phyloP scores from a whole-genome alignment of 306 rosid genomes.

The Sphenostylis stenocarpa region DNA sequence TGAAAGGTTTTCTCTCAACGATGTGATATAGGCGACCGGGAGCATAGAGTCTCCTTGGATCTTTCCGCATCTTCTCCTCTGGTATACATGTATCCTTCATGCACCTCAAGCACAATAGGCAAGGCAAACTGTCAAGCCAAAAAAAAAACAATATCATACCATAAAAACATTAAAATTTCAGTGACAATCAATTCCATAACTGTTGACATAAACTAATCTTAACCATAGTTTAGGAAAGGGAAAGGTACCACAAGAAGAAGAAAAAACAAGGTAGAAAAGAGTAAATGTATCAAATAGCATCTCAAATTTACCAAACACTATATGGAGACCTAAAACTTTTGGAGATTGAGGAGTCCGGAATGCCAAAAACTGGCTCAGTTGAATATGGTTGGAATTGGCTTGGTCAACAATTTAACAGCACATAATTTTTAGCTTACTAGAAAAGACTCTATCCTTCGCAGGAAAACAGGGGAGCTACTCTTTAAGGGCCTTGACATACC shows the following conservation, averaged over 20 bases:
- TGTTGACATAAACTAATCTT: background rate
- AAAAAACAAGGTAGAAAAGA: background rate
- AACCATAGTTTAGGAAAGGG: background rate
- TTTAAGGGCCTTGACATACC: constrained; percentile 49
- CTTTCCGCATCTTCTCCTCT: constrained; percentile 85
- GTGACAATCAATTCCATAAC: background rate
- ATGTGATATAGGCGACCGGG: constrained; percentile 97
- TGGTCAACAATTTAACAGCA: background rate
- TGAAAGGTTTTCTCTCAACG: constrained; percentile 89
- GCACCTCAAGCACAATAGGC: constrained; percentile 83
- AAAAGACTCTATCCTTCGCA: background rate
- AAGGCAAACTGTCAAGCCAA: constrained; percentile 74
- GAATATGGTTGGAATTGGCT: background rate
- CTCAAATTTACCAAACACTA: background rate
- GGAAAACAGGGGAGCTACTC: constrained; percentile 8
- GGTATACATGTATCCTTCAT: constrained; percentile 85
- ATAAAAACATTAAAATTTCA: background rate
- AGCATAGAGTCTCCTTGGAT: constrained; percentile 97
- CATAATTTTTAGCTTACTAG: background rate
- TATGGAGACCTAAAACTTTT: background rate
- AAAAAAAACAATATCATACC: constrained; percentile 20
- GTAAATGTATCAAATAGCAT: background rate
- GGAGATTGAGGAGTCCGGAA: background rate
- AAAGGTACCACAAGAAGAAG: background rate
- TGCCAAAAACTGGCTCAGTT: background rate